Base-by-base conservation (phyloP, 2,329 filamentous ascomycete genomes). In the Diaporthe longicolla region DNA sequence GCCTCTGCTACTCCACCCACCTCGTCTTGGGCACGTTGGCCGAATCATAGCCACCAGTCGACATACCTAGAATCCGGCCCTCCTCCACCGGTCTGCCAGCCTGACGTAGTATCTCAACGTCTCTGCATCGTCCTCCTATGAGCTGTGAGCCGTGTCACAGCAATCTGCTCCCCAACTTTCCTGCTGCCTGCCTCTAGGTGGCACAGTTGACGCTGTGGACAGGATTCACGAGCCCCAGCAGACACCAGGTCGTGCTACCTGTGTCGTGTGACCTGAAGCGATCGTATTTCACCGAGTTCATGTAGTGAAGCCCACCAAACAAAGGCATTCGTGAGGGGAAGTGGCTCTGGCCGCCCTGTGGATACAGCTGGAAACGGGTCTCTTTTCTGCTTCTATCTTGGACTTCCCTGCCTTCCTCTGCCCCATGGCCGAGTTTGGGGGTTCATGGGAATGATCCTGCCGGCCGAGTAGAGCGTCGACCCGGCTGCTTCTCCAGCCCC, bases 91-190 rank as follows among this genome's bases (percentile, higher is more conserved):
- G 17, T 37, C 58, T 35, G 29, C 37, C 52, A 54, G n/a, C 48
- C 48, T 68, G 70, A 68, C 59, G 72, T 73, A 71, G 37, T 19
- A 65, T 29, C 40, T 17, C 50, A 65, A 73, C 58, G 48, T 35
- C 66, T 40, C 32, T 73, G 66, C 57, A 71, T 37, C 52, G 48
- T 43, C 37, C 52, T 63, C 37, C 37, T 48, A 26, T 45, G 35
- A 50, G 45, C 32, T 40, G 45, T 48, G 45, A 48, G 45, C 45
- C 45, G 35, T 58, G 43, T 15, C 48, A 72, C 21, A 40, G 52
- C 58, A 72, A 68, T 57, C 59, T 48, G 29, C 55, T 48, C n/a
- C 21, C 15, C 37, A n/a, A n/a, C 15, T 40, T 35, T 48, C 35
- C 40, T 70, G 48, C 66, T 58, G 54, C n/a, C 50, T 50, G n/a